A percentile compares a stretch with the other conserved stretches of the same genome.
These are phyloP conservation scores for Syncephalastrum monosporum DNA, from an alignment of 371 early-diverging fungal genomes.

Conservation along the genomic window DNA sequence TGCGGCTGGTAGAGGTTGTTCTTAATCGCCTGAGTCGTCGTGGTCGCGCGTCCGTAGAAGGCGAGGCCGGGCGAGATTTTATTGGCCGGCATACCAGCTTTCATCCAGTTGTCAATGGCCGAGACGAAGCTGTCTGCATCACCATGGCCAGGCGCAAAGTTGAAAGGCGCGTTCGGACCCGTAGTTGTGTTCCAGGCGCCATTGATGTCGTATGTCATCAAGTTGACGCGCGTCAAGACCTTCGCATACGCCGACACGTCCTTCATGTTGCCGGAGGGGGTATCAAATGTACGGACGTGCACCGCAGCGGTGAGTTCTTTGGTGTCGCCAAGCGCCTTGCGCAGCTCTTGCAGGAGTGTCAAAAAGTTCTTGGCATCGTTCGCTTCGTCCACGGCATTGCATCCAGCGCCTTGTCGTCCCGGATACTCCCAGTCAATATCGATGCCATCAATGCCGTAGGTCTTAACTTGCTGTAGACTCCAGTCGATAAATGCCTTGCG, in stretches of 20 bases:
- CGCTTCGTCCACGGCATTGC: slow-evolving; percentile 42
- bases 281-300: slow-evolving; percentile 63
- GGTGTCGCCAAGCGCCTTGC: slow-evolving; percentile 47
- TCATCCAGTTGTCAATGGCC: slow-evolving; percentile 54
- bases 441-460: slow-evolving; percentile 57
- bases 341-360: slow-evolving; percentile 61
- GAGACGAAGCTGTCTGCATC: slow-evolving; percentile 47
- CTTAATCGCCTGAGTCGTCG: slow-evolving; percentile 19
- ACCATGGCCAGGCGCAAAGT: slow-evolving; percentile 42
- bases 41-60: slow-evolving; percentile 60
- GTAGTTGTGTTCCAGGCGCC: slow-evolving; percentile 66
- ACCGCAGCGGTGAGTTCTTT: slow-evolving; percentile 75
- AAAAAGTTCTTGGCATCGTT: slow-evolving; percentile 53
- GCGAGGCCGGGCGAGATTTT: slow-evolving; percentile 64
- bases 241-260: slow-evolving; percentile 64
- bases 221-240: slow-evolving; percentile 64
- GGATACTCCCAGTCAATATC: slow-evolving; percentile 66
- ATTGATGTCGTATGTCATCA: slow-evolving; percentile 59
- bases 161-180: slow-evolving; percentile 67
- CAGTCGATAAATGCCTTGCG: slow-evolving; percentile 55
- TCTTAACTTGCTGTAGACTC: slow-evolving; percentile 44
- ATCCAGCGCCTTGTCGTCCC: slow-evolving; percentile 53
- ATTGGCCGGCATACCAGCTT: slow-evolving; percentile 58
- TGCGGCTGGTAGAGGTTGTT: slow-evolving; percentile 42
- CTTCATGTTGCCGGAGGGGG: slow-evolving; percentile 44